Evolutionary conservation across 139 green algal genomes (phyloP), one percentile per base, ranked within the genome.

Genomic region (Tetradesmus lagerheimii): DNA sequence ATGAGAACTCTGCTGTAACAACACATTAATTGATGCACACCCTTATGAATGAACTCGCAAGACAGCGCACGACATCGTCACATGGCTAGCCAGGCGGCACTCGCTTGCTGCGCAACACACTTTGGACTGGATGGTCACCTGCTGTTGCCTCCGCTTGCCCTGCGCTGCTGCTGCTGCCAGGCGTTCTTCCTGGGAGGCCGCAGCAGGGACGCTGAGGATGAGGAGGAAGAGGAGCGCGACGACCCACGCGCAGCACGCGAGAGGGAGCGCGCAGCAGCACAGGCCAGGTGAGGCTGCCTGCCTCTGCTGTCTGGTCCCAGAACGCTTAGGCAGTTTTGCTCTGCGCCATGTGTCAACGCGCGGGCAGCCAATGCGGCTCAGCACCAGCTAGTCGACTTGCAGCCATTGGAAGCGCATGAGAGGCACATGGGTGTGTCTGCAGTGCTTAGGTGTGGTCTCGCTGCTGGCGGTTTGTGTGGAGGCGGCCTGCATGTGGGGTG

Each of bases 211-310:
- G 53, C 45, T 50, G 50, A 86, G 5, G 87, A 82, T 38, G 47
- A 90, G 27, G 86, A 86, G 31, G 86, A 90, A 50, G 87, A 84
- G 53, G 90, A 92, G 85, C 75, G 78, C 38, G 83, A 92, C n/a
- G 83, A 89, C 79, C 66, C 79, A 41, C 47, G 81, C 25, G 66
- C 43, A 38, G 47, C 50, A 27, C 67, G 57, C 6, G 37, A 64
- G 71, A 83, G 82, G 34, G 71, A 89, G 71, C 25, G 47, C 18
- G 87, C 77, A 3, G 76, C 80, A 31, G 76, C 64, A 64, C 88
- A 90, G 71, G 83, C 88, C 76, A 92, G 87, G 88, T 88, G 43
- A 83, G 83, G 57, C 20, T n/a, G 25, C n/a, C 57, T 16, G 57
- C 57, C 23, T 31, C 23, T 31, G 57, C 23, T 11, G 4, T 18